Evolutionary conservation across 2,329 filamentous ascomycete species (phyloP), one percentile per base, ranked within the genome.

Genomic region (Claviceps lovelessii): DNA sequence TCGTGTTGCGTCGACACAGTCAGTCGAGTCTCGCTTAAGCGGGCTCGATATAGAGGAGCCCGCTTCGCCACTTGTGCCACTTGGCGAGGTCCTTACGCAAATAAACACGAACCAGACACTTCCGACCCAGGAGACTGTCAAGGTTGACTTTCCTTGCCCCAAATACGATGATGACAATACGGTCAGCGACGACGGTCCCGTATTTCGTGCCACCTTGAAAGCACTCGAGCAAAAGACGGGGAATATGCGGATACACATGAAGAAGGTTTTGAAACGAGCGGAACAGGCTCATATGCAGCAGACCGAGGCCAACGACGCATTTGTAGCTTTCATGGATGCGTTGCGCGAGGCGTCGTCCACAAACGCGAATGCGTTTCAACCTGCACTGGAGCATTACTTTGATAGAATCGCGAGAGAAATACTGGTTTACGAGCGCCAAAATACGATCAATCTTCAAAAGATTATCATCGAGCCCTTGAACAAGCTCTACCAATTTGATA

Each of bases 191-290:
- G 93, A 98, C 70, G 93, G 93, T 0, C 93, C 94, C 0, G 77
- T 98, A 1, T 98, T 98, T 72, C 83, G 94, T 58, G 94, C 93
- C 19, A 97, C 93, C 0, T 94, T 98, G 77, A 96, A 96, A 68
- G 86, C 90, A 0, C 73, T 97, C 33, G 93, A 98, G 69, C 90
- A 95, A 65, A 97, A 95, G 74, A 98, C 91, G 0, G 88, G 90
- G 47, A 94, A 87, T 62, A 93, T 98, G 87, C 85, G 90, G 56
- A 77, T 81, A 28, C 88, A 91, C 61, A 96, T 97, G 83, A 98
- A 98, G 70, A 94, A 93, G 65, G 87, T 98, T 8, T 74, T 98
- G 61, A 94, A 93, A 67, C 88, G 85, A 64, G 93, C 93, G n/a
- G 93, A 97, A 65, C 84, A 88, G 7, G 90, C 90, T 17, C 80